These are phyloP conservation scores for Colletotrichum viniferum DNA, from an alignment of 2,329 filamentous ascomycete genomes.

Conservation along the genomic window DNA sequence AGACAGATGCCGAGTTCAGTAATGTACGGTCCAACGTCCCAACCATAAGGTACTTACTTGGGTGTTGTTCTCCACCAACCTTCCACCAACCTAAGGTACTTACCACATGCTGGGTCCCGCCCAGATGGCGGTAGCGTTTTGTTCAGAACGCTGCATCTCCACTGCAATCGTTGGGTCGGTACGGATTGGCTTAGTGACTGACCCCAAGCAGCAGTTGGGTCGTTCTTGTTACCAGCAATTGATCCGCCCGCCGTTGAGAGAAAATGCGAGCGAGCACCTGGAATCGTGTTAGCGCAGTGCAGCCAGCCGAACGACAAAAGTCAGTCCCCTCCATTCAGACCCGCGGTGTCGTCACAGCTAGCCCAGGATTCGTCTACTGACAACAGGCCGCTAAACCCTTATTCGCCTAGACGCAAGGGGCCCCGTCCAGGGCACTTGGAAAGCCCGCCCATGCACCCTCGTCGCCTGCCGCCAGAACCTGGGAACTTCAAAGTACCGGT, in stretches of 20 bases:
- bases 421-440: conserved; percentile 11
- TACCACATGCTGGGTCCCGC: not conserved
- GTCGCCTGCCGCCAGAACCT: not conserved
- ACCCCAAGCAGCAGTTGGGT: not conserved
- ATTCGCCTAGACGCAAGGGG: conserved; percentile 8
- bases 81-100: not conserved
- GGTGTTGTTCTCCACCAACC: not conserved
- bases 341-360: conserved; percentile 16
- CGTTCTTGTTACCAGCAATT: not conserved
- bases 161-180: not conserved
- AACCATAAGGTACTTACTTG: not conserved
- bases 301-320: not conserved
- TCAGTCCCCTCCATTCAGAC: not conserved
- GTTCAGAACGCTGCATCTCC: not conserved
- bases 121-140: not conserved
- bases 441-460: not conserved
- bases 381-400: conserved; percentile 17
- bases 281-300: not conserved
- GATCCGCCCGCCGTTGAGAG: not conserved
- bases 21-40: not conserved
- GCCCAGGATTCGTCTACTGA: conserved; percentile 7
- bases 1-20: not conserved
- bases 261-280: not conserved
- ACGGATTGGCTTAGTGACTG: not conserved
- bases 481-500: conserved; percentile 10